These are phyloP conservation scores for Magnaporthiopsis rhizophila DNA, from an alignment of 2,329 filamentous ascomycete species.

Conservation along the genomic window DNA sequence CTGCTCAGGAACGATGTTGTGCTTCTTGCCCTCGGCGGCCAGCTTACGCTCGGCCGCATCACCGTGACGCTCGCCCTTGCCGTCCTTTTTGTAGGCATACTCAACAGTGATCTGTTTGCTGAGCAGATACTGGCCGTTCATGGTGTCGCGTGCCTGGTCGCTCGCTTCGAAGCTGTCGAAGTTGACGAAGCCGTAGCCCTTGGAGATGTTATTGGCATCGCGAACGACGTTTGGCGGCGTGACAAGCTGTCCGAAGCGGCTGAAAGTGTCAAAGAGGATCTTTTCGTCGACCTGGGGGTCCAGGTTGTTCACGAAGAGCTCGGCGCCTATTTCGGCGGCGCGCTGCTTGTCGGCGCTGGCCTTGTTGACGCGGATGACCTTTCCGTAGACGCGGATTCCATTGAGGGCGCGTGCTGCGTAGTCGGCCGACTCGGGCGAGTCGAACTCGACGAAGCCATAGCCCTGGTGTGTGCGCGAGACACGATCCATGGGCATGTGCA, in stretches of 20 bases:
- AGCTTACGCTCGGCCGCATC: slow-evolving; percentile 89
- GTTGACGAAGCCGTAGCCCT: slow-evolving; percentile 94
- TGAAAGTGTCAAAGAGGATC: slow-evolving; percentile 88
- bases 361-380: slow-evolving; percentile 95
- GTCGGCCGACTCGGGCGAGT: slow-evolving; percentile 88
- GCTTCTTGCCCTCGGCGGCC: slow-evolving; percentile 84
- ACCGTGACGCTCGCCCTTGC: slow-evolving; percentile 91
- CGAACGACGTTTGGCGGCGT: slow-evolving; percentile 84
- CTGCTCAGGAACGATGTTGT: slow-evolving; percentile 79
- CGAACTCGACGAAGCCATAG: slow-evolving; percentile 98
- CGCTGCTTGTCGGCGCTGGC: slow-evolving; percentile 87
- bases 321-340: slow-evolving; percentile 85
- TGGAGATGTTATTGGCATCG: slow-evolving; percentile 79
- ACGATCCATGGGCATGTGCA: slow-evolving; percentile 95
- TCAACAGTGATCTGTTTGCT: slow-evolving; percentile 96
- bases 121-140: slow-evolving; percentile 94
- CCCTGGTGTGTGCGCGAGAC: slow-evolving; percentile 96
- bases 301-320: slow-evolving; percentile 94
- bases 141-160: slow-evolving; percentile 81
- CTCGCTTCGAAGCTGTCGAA: slow-evolving; percentile 91
- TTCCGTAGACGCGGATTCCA: slow-evolving; percentile 84
- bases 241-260: slow-evolving; percentile 79
- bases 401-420: slow-evolving; percentile 97
- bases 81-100: slow-evolving; percentile 99
- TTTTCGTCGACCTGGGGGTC: slow-evolving; percentile 94